Evolutionary conservation across 176 grass and related monocot species (phyloP), one percentile per base, ranked within the genome.

Genomic region (Musa acuminata): DNA sequence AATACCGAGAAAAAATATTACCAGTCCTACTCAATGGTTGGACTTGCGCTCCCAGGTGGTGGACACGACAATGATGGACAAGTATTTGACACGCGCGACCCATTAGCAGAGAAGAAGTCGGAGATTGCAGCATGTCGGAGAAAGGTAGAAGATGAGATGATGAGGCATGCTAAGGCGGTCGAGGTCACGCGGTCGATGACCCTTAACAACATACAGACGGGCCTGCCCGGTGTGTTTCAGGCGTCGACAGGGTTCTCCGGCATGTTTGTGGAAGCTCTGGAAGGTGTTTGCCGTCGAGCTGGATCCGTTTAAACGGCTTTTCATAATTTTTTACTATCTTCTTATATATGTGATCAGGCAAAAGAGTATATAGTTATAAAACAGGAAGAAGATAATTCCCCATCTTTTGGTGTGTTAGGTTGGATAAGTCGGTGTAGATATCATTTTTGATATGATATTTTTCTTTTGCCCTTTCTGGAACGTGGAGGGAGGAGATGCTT

Each of bases 1-100:
- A 63, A 82, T 73, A 95, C 89, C 7, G 96, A 99, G 82, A 99
- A 95, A 65, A 99, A 99, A 81, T 99, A 99, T 59, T 99, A 99
- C 79, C 91, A 87, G 53, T 89, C 96, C 1, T 99, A 99, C 80
- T 99, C 96, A 9, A 86, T 91, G 86, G 88, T 99, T n/a, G 95
- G 95, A 49, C 67, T 99, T 9, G 80, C 84, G 9, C 84, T 99
- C 29, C 75, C 75, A 1, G 49, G 60, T 1, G 11, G 75, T 16
- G 75, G 75, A 12, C 60, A 25, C 0, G 75, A 77, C 20, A 64
- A 65, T 26, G 1, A 50, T 51, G 75, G 59, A 19, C 75, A 77
- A 77, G 35, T 65, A 21, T 77, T 77, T 52, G 75, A 77, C 17
- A 3, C 60, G 0, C 75, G 62, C 25, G 75, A 77, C 48, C 75